These are phyloP conservation scores for Aspergillus versicolor DNA, from an alignment of 2,329 filamentous ascomycete species.

Conservation along the genomic window DNA sequence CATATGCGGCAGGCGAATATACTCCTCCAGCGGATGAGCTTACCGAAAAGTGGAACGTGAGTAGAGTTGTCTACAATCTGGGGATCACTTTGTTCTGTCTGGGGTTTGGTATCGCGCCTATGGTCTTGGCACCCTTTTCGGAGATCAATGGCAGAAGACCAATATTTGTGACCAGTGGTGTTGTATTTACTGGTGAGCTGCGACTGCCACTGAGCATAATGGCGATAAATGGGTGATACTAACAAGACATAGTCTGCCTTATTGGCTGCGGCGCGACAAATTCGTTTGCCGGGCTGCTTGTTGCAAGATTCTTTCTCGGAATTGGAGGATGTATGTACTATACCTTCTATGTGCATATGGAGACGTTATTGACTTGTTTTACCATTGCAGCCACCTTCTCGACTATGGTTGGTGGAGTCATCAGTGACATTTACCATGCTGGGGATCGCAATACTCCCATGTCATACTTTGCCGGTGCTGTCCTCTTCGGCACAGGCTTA, in stretches of 20 bases:
- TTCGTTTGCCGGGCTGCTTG: constrained; percentile 68
- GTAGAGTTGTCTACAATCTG: constrained; percentile 60
- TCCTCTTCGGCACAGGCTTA: constrained; percentile 74
- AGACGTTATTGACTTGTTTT: neutral
- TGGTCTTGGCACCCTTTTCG: constrained; percentile 80
- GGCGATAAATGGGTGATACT: neutral
- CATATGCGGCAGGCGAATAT: constrained; percentile 77
- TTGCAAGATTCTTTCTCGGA: constrained; percentile 71
- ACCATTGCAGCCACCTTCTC: constrained; percentile 62
- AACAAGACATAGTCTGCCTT: constrained; percentile 53
- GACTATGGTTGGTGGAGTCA: constrained; percentile 86
- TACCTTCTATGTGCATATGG: neutral
- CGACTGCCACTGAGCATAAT: neutral
- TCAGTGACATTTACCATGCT: constrained; percentile 80
- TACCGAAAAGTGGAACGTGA: constrained; percentile 62
- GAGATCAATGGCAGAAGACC: constrained; percentile 83
- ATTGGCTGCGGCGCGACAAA: constrained; percentile 69
- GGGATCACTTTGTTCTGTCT: constrained; percentile 78
- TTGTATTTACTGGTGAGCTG: constrained; percentile 59
- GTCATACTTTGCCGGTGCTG: constrained; percentile 77
- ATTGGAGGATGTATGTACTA: constrained; percentile 64
- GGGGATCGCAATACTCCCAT: constrained; percentile 82
- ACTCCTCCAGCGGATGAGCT: constrained; percentile 68
- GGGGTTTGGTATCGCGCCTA: constrained; percentile 79
- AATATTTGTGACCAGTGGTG: constrained; percentile 70